Base-by-base conservation (phyloP, 306 rosid genomes). In the Pyrus bretschneideri region DNA sequence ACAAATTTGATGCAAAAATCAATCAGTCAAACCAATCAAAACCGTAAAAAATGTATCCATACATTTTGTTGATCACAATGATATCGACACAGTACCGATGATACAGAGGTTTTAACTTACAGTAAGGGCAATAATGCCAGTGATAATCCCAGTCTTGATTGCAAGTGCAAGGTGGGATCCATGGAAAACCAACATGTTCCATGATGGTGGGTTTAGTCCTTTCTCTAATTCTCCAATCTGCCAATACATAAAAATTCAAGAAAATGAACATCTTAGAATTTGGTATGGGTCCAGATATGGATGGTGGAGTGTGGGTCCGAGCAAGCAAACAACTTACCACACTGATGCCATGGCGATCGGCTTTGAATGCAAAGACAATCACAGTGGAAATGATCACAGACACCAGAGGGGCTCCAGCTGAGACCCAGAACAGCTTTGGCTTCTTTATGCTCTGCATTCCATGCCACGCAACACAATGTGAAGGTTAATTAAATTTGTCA, bases 111-210 rank as follows among this genome's bases (percentile, higher is more conserved):
- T 19, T 30, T 14, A 74, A 73, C 93, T 70, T 78, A 92, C 99
- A 21, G 99, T 95, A 80, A 95, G 99, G 62, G 99, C 89, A 81
- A 95, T 85, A 77, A 95, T 88, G 88, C 97, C 99, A 19, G 97
- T 95, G 75, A 89, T 85, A 52, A 95, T 71, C 5, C 99, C 99
- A 38, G 97, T 85, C 84, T 92, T 95, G 54, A 95, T 70, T 11
- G 82, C 87, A 3, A 95, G 87, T 29, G 79, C 88, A 21, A 92
- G 81, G 61, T 92, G 88, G 67, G 62, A 25, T 54, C 91, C 89
- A 70, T 79, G 91, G 59, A 95, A 89, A 11, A 55, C 76, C 74
- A 95, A 68, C 96, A 92, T 83, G 70, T 86, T 83, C 92, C 86
- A 89, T 79, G 99, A 95, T 40, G 96, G 91, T 74, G 99, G 99